phyloP scores from a whole-genome alignment of 1,284 basidiomycete genomes.

The Filobasidium uniguttulatum region DNA sequence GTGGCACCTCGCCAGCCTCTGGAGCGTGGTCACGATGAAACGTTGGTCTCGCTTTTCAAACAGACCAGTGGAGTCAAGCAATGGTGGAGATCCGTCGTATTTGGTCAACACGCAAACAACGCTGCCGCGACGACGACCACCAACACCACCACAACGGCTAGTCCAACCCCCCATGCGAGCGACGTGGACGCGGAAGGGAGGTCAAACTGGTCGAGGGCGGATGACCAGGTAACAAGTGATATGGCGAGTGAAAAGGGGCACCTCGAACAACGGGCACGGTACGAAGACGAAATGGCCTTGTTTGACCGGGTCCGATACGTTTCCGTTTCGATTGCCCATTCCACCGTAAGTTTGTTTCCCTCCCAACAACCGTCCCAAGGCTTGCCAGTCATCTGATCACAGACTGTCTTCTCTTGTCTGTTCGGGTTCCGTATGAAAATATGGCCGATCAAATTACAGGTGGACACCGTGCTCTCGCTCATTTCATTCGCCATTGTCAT shows the following conservation, averaged over 20 bases:
- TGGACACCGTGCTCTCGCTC: slow-evolving; percentile 40
- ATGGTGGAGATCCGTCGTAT: background rate
- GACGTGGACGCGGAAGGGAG: too few relatives aligned
- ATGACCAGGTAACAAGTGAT: too few relatives aligned
- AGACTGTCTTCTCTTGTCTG: slow-evolving; percentile 37
- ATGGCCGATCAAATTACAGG: slow-evolving; percentile 12
- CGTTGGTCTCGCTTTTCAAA: background rate
- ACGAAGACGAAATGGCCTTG: slow-evolving; percentile 47
- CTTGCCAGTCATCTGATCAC: slow-evolving; percentile 28
- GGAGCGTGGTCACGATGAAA: background rate
- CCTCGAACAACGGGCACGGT: slow-evolving; percentile 24
- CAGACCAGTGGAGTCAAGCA: too few relatives aligned
- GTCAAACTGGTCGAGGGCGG: too few relatives aligned
- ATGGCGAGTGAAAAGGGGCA: too few relatives aligned
- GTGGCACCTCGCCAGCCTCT: slow-evolving; percentile 5
- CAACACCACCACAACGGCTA: too few relatives aligned
- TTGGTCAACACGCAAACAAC: too few relatives aligned
- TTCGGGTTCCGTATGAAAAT: background rate
- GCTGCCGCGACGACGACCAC: too few relatives aligned
- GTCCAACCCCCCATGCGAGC: too few relatives aligned
- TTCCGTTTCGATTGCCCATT: slow-evolving; percentile 61
- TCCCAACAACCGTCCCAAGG: background rate
- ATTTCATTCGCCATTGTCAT: slow-evolving; percentile 74
- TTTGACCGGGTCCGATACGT: slow-evolving; percentile 54
- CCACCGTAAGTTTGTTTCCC: slow-evolving; percentile 44